These are phyloP conservation scores for Ballota nigra DNA, from an alignment of 257 asterid species.

Conservation along the genomic window DNA sequence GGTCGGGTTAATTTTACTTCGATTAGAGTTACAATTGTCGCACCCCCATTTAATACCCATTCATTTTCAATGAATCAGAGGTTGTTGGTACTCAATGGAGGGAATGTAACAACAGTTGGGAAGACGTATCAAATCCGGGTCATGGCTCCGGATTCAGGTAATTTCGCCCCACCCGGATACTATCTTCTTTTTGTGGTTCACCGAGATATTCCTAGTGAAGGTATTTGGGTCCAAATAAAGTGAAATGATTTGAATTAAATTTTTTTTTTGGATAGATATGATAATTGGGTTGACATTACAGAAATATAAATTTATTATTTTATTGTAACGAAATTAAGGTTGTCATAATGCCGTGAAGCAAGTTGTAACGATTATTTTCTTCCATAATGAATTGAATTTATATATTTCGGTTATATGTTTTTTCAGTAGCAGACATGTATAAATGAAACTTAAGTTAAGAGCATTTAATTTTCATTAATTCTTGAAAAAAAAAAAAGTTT, in stretches of 20 bases:
- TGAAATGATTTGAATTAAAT: not conserved
- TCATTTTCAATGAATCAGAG: constrained; percentile 57
- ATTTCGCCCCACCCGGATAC: constrained; percentile 45
- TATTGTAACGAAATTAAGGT: no score
- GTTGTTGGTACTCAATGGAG: constrained; percentile 27
- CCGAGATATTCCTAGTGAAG: constrained; percentile 44
- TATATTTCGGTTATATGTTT: no score
- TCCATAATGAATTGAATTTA: no score
- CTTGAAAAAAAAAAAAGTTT: no score
- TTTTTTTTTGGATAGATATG: no score
- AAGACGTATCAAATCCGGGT: constrained; percentile 16
- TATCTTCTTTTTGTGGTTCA: constrained; percentile 45
- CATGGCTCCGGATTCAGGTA: constrained; percentile 24
- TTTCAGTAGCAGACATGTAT: no score
- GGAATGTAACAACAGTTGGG: constrained; percentile 11
- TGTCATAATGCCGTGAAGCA: no score
- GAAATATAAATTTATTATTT: no score
- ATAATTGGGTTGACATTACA: no score
- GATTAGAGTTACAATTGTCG: constrained; percentile 34
- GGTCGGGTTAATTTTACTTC: not conserved
- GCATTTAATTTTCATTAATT: no score
- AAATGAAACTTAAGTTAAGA: no score
- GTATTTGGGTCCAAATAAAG: constrained; percentile 41
- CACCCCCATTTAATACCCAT: constrained; percentile 46
- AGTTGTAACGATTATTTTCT: no score